Evolutionary conservation across 148 eudicot species (phyloP).

Genomic region (Fagopyrum homotropicum): DNA sequence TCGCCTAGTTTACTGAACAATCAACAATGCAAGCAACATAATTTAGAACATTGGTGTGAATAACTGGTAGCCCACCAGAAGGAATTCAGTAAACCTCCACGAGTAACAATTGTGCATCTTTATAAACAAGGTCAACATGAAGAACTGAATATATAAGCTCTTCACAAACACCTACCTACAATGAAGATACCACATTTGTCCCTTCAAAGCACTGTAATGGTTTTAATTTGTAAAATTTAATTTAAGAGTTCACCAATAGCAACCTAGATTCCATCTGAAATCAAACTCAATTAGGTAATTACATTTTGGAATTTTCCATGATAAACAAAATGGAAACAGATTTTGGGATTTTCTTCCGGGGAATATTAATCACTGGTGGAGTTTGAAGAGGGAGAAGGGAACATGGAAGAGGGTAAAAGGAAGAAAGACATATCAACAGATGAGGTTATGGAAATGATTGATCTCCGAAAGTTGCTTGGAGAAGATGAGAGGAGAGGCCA

Average conservation of each 20-base stretch:
- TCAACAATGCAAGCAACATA: not conserved
- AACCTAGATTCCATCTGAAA: not conserved
- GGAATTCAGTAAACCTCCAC: not conserved
- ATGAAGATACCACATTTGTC: not conserved
- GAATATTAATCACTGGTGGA: not conserved
- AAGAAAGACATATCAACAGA: not conserved
- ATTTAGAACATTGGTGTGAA: not conserved
- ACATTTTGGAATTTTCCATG: not conserved
- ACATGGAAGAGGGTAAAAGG: not conserved
- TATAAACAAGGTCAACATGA: not conserved
- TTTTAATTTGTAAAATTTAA: not conserved
- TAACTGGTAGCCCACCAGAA: not conserved
- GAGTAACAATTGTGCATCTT: not conserved
- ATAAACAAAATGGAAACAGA: not conserved
- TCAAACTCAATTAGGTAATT: not conserved
- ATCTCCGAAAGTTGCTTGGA: not conserved
- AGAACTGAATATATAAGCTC: not conserved
- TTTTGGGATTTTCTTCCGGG: not conserved
- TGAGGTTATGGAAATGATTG: not conserved
- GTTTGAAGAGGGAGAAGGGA: not conserved
- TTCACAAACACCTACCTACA: not conserved
- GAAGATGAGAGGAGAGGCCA: not conserved
- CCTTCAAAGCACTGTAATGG: not conserved
- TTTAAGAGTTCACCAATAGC: not conserved
- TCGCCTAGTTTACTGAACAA: not conserved